Evolutionary conservation across 2,329 filamentous ascomycete genomes (phyloP).

Genomic region (Trichoderma harzianum): DNA sequence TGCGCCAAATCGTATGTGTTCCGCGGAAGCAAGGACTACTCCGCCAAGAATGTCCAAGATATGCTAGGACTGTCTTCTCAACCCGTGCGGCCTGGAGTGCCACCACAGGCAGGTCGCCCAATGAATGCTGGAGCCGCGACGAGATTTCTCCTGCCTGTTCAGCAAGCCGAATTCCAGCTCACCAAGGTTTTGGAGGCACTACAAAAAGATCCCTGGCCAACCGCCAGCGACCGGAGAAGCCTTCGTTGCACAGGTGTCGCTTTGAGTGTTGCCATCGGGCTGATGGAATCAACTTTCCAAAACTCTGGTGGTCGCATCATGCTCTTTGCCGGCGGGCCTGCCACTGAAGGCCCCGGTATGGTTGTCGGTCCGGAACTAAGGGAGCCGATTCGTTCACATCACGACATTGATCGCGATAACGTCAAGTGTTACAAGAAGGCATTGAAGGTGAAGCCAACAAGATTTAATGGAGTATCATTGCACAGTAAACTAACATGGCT

Average conservation of each 20-base stretch:
- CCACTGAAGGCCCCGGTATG: conserved; percentile 94
- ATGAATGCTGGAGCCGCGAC: conserved; percentile 77
- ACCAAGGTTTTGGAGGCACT: conserved; percentile 94
- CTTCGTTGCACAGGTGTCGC: conserved; percentile 93
- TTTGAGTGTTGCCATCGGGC: conserved; percentile 87
- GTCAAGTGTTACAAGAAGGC: conserved; percentile 99
- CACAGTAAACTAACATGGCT: neutral
- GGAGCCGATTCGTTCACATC: conserved; percentile 95
- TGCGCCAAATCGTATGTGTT: conserved; percentile 99
- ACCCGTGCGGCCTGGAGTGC: conserved; percentile 70
- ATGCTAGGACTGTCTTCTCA: conserved; percentile 85
- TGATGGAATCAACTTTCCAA: conserved; percentile 92
- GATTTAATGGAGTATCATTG: no score
- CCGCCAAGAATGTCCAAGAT: conserved; percentile 98
- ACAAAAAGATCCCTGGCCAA: conserved; percentile 96
- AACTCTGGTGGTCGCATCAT: conserved; percentile 94
- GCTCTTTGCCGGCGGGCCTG: conserved; percentile 92
- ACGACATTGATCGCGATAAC: conserved; percentile 97
- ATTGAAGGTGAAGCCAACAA: conserved; percentile 63
- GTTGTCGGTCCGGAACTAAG: conserved; percentile 94
- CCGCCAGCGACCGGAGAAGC: conserved; percentile 86
- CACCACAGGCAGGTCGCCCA: conserved; percentile 70
- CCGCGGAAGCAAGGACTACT: conserved; percentile 94
- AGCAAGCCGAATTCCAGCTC: conserved; percentile 95
- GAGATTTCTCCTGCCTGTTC: conserved; percentile 88